A percentile compares a stretch with the other conserved stretches of the same genome.
phyloP scores from a whole-genome alignment of 352 stramenopile species.

The Albugo laibachii region DNA sequence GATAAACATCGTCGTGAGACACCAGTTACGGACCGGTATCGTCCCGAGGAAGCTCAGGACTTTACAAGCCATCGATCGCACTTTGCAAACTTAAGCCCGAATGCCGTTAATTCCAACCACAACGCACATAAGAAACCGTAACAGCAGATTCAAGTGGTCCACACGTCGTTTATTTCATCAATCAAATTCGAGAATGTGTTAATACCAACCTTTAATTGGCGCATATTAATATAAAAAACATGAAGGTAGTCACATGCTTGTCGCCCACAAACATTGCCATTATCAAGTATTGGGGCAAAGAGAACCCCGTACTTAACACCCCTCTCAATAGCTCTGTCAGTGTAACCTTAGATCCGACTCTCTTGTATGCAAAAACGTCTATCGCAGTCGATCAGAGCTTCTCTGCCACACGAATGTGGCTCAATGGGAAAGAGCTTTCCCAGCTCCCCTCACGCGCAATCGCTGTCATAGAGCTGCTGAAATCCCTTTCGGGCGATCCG shows the following conservation, averaged over 20 bases:
- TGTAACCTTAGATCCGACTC: constrained; percentile 89
- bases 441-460: constrained; percentile 64
- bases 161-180: too few species aligned
- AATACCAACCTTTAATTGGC: too few species aligned
- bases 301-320: constrained; percentile 81
- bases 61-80: constrained; percentile 10
- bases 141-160: too few species aligned
- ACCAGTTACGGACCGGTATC: constrained; percentile 10
- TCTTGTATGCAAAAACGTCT: constrained; percentile 91
- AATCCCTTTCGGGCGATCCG: constrained; percentile 15
- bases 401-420: constrained; percentile 81
- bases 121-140: too few species aligned
- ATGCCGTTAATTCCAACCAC: constrained; percentile 9
- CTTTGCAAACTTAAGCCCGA: constrained; percentile 11
- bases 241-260: constrained; percentile 70
- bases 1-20: constrained; percentile 16
- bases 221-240: background rate
- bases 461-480: constrained; percentile 48
- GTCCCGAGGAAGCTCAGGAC: constrained; percentile 9
- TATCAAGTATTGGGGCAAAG: constrained; percentile 99
- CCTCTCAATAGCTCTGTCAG: constrained; percentile 94
- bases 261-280: constrained; percentile 96
- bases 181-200: too few species aligned
- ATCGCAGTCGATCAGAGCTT: constrained; percentile 61
- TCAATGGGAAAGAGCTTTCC: constrained; percentile 84